phyloP scores from a whole-genome alignment of 441 rosid species.

The Pelargonium myrrhifolium region DNA sequence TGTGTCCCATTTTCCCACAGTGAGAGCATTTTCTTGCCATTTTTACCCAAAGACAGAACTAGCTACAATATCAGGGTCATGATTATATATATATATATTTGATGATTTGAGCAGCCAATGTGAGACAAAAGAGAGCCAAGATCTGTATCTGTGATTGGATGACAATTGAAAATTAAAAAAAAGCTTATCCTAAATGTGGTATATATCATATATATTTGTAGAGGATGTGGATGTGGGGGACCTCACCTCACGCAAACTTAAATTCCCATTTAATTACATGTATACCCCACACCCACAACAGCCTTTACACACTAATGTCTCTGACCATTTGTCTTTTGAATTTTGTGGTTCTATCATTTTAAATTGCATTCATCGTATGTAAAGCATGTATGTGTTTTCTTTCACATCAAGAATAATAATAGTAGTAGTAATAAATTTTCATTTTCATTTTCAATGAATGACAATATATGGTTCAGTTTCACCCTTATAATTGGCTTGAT shows the following conservation, averaged over 20 bases:
- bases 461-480: no score
- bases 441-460: background rate
- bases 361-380: no score
- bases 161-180: background rate
- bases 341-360: no score
- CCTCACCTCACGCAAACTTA: background rate
- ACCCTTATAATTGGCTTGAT: background rate
- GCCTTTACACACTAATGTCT: no score
- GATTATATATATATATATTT: background rate
- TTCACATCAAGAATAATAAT: no score
- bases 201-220: background rate
- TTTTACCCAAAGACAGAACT: slow-evolving; percentile 8
- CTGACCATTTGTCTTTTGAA: no score
- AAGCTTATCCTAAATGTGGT: background rate
- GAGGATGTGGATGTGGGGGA: background rate
- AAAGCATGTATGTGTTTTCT: no score
- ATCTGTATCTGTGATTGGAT: background rate
- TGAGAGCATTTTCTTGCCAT: slow-evolving; percentile 31
- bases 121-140: background rate
- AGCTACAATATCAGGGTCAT: no score
- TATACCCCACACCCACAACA: no score
- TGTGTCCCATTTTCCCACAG: slow-evolving; percentile 28
- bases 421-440: no score
- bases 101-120: background rate
- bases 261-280: no score